phyloP scores from a whole-genome alignment of 73 alveolate genomes.

The Paramecium octaurelia region DNA sequence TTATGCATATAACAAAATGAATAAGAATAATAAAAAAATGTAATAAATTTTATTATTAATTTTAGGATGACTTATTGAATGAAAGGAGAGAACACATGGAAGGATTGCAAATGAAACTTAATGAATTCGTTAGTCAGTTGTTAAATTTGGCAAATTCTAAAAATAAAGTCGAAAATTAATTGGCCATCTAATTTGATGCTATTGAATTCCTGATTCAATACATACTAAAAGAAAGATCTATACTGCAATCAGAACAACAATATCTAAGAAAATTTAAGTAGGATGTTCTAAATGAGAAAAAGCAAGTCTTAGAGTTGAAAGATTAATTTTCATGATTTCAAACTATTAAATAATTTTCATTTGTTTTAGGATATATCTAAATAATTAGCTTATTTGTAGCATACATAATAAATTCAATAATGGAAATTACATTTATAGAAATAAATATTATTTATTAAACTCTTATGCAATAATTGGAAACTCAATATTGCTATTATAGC shows the following conservation, averaged over 20 bases:
- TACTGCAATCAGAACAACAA: not conserved
- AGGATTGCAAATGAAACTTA: not conserved
- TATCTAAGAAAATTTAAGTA: not conserved
- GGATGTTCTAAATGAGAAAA: not conserved
- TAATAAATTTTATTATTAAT: not conserved
- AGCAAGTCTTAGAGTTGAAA: not conserved
- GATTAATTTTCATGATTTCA: not conserved
- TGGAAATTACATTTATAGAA: not conserved
- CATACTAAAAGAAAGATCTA: not conserved
- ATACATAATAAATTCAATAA: not conserved
- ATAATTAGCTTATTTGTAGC: too few species aligned
- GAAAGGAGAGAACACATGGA: not conserved
- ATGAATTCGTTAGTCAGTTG: not conserved
- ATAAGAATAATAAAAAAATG: not conserved
- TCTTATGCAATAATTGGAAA: not conserved
- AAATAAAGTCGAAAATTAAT: not conserved
- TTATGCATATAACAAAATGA: not conserved
- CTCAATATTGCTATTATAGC: slow-evolving; percentile 14
- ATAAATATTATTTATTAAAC: not conserved
- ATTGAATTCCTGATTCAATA: not conserved
- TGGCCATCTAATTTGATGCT: not conserved
- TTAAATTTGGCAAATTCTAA: not conserved
- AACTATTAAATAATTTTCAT: too few species aligned
- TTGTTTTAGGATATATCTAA: too few species aligned
- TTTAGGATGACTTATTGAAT: not conserved